A percentile compares a stretch with the other conserved stretches of the same genome.
These are phyloP conservation scores for Arthroderma sp. DNA, from an alignment of 2,329 filamentous ascomycete species.

Conservation along the genomic window DNA sequence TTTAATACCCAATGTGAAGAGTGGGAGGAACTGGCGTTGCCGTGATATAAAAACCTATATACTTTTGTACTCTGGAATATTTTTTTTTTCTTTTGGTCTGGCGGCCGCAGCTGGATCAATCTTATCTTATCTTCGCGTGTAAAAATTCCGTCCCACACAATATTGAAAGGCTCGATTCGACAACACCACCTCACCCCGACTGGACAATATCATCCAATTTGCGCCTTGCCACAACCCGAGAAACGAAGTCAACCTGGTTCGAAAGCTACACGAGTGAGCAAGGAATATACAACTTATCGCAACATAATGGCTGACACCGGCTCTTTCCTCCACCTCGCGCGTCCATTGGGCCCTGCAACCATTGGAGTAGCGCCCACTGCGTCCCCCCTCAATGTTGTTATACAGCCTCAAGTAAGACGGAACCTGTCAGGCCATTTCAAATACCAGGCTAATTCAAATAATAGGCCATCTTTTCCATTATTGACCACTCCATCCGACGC, in stretches of 20 bases:
- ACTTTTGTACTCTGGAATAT: conserved; percentile 1
- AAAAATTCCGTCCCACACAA: conserved; percentile 24
- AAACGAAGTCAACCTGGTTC: not conserved
- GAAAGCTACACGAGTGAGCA: not conserved
- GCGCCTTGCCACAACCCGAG: not conserved
- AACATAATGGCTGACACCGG: conserved; percentile 69
- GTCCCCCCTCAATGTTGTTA: conserved; percentile 81
- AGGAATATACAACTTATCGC: conserved; percentile 16
- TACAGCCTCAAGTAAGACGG: conserved; percentile 75
- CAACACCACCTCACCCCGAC: not conserved
- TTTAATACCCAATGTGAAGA: too few relatives aligned
- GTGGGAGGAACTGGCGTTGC: too few relatives aligned
- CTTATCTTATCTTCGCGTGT: conserved; percentile 37
- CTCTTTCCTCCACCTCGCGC: conserved; percentile 86
- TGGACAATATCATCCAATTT: not conserved
- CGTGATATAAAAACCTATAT: too few relatives aligned
- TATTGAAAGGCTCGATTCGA: conserved; percentile 6
- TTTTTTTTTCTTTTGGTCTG: conserved; percentile 11
- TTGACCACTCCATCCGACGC: conserved; percentile 86
- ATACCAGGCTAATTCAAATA: conserved; percentile 1
- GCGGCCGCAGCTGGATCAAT: not conserved
- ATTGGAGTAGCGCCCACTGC: conserved; percentile 72
- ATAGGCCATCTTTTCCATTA: conserved; percentile 51
- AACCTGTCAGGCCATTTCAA: not conserved
- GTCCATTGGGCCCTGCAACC: conserved; percentile 72